Evolutionary conservation across 1,284 basidiomycete species (phyloP), one percentile per base, ranked within the genome.

Genomic region (Xerocomus amazonicus): DNA sequence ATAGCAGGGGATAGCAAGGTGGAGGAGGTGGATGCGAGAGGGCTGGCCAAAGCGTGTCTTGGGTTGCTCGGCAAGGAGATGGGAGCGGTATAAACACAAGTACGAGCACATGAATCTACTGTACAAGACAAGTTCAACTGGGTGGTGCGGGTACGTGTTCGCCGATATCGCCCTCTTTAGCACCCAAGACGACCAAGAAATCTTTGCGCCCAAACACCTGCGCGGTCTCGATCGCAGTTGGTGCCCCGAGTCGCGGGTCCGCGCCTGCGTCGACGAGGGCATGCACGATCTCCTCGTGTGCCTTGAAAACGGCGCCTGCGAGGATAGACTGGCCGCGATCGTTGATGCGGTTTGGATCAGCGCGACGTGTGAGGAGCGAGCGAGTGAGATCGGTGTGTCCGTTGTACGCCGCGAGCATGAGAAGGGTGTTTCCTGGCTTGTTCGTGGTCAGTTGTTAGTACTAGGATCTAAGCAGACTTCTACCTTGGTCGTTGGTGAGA

Each of bases 321-420:
- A 93, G 68, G 28, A 88, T 83, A n/a, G 84, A 84, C 62, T 93
- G 91, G 0, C 81, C 83, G 4, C 79, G 74, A 54, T 87, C 88
- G 65, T 94, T 94, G 33, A 83, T 62, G 17, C 81, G 75, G 61
- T 92, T 83, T 0, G 81, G 77, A 63, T 91, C 86, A 34, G 80
- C 87, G 1, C 80, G 79, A 27, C 76, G 73, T 6, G 64, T 56
- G 35, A 90, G 63, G 23, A 91, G 74, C 8, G 71, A 72, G 36
- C 69, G 68, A 0, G 82, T 75, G 16, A 88, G 78, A 1, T 74
- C 70, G 1, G 71, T 62, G 56, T 91, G 87, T 1, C 90, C 89
- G 37, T 84, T 81, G 65, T 93, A 93, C 3, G 88, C 78, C 3
- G 87, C 84, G 36, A 92, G 79, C 89, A 93, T 93, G 51, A 93